Conservation (phyloP, 768 basidiomycete species). For the Tricholoma sp. region DNA sequence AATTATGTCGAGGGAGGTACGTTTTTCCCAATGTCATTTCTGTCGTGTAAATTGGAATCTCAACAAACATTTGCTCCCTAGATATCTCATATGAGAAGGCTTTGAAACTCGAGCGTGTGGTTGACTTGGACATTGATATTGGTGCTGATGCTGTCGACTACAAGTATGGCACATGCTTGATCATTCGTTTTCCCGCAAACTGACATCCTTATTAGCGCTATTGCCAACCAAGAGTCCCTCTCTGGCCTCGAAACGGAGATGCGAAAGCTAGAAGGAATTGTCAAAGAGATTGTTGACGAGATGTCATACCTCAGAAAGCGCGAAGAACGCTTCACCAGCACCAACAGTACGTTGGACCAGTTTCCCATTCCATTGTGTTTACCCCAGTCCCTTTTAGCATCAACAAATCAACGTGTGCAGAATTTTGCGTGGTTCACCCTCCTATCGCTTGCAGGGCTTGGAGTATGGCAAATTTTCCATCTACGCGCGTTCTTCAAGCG, state of each 20-base stretch:
- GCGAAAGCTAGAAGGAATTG: constrained; percentile 93
- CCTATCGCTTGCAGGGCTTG: constrained; percentile 68
- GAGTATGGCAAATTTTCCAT: constrained; percentile 94
- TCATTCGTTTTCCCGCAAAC: background rate
- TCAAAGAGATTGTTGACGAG: constrained; percentile 94
- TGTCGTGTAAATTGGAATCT: background rate
- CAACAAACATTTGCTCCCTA: constrained; percentile 17
- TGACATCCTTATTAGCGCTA: constrained; percentile 56
- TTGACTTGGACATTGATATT: constrained; percentile 96
- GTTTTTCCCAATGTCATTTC: constrained; percentile 21
- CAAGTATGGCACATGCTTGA: constrained; percentile 57
- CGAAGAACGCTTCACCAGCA: constrained; percentile 84
- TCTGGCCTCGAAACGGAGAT: constrained; percentile 97
- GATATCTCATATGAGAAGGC: constrained; percentile 44
- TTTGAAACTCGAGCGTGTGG: constrained; percentile 51
- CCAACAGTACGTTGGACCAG: constrained; percentile 65
- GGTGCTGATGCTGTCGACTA: constrained; percentile 99
- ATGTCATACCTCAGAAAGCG: constrained; percentile 85
- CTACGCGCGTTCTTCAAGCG: constrained; percentile 93
- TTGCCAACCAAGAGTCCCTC: constrained; percentile 96
- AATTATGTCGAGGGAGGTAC: constrained; percentile 73
- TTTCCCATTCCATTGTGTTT: background rate
- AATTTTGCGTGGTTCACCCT: constrained; percentile 91
- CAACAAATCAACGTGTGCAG: constrained; percentile 88
- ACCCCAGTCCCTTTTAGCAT: constrained; percentile 45